phyloP scores from a whole-genome alignment of 169 alveolate species.

The Plasmodium billcollinsi region DNA sequence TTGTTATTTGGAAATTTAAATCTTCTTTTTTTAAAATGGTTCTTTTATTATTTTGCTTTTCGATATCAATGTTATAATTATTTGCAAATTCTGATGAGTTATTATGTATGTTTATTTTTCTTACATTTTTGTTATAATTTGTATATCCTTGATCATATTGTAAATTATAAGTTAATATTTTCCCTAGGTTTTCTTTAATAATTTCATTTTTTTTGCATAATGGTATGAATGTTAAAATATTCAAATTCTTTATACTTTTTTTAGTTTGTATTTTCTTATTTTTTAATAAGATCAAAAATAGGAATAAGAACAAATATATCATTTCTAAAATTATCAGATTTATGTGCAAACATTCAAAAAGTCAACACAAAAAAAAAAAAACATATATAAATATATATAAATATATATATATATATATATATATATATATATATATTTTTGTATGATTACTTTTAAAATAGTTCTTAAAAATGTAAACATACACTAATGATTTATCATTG shows the following conservation, averaged over 20 bases:
- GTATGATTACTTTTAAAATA: background rate
- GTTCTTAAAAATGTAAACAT: too few relatives aligned
- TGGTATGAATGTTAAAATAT: conserved; percentile 24
- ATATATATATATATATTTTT: background rate
- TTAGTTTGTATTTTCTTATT: conserved; percentile 43
- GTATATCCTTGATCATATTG: conserved; percentile 1
- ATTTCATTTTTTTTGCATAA: conserved; percentile 10
- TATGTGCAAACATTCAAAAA: background rate
- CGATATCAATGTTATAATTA: background rate
- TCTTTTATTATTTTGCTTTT: background rate
- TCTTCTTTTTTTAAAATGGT: too few relatives aligned
- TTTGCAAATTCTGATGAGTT: too few relatives aligned
- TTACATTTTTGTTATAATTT: background rate
- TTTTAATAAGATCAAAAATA: conserved; percentile 49
- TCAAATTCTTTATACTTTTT: conserved; percentile 23
- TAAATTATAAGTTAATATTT: background rate
- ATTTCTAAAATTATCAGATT: conserved; percentile 18
- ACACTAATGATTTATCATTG: too few relatives aligned
- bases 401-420: conserved; percentile 2
- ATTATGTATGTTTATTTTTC: background rate
- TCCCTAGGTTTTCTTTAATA: background rate
- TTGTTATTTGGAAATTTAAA: background rate
- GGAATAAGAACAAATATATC: conserved; percentile 38
- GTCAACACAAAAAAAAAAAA: conserved; percentile 43
- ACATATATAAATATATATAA: background rate